Base-by-base conservation (phyloP, 2,329 filamentous ascomycete genomes). In the Metarhizium album region DNA sequence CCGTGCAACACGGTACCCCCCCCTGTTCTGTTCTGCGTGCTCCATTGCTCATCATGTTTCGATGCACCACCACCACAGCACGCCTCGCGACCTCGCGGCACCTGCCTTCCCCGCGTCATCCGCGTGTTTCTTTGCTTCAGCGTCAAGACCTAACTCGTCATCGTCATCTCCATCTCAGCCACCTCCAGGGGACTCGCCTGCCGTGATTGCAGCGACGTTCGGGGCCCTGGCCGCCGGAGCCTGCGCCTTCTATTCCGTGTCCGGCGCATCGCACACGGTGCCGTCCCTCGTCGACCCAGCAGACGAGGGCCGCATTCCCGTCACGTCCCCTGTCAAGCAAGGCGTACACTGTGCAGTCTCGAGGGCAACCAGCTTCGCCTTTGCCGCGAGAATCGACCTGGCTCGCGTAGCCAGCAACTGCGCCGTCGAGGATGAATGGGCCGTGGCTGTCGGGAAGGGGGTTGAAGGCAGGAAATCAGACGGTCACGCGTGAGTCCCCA, bases 401-500 rank as follows among this genome's bases (percentile, higher is more conserved):
- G 63, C 60, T 20, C 59, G 64, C 2, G 53, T 70, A 16, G 56
- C 65, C 13, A 70, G 67, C 52, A 69, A 69, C 27, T 50, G 58
- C 5, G 66, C 64, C 0, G 60, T 65, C 4, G 67, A 70, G 53
- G 67, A 69, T 31, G 57, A 67, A 22, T 68, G 64, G 65, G 58
- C 62, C 16, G 54, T 66, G 2, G 64, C 59, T 9, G 45, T 65
- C 13, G 66, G 60, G 0, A 57, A 59, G 14, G 66, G 67, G 0
- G 54, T 67, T 0, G 63, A 58, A 1, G 60, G 59, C 1, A 54
- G 48, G 2, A 54, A 57, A 24, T 61, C 63, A 0, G 74, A 78
- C 52, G 75, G 75, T 0, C 74, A 78, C 54, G 72, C 70, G 68
- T 72, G 51, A 64, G 69, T 66, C 45, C 7, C 7, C 5, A 37